Evolutionary conservation across 176 grass and related monocot species (phyloP), one percentile per base, ranked within the genome.

Genomic region (Carex cristatella): DNA sequence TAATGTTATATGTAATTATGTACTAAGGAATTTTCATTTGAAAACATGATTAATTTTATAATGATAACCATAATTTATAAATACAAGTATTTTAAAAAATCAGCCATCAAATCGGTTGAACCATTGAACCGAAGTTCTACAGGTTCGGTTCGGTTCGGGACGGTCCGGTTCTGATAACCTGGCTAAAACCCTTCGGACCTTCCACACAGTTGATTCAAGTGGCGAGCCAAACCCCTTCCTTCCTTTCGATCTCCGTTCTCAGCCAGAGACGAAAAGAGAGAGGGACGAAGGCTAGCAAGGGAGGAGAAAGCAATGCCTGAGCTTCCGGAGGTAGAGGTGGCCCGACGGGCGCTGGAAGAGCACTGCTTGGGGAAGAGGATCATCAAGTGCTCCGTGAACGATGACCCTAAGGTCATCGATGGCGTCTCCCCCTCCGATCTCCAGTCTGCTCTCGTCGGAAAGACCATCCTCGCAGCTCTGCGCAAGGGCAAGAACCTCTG

Each of bases 401-500:
- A 87, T 2, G 92, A 94, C 61, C 10, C 86, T 42, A 94, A 94
- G 87, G 92, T 94, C 62, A 91, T 94, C 78, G 89, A 89, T 2
- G 89, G 92, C 37, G 71, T 94, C 85, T 72, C 92, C 18, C 87
- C 85, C 7, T 46, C 56, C 40, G 40, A 76, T 32, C 58, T 94
- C 19, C 81, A 85, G 77, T 73, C 65, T 10, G 61, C 85, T 61
- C 85, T 94, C 18, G 57, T 85, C 84, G 89, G 92, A 30, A 87
- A 84, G 75, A 87, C 69, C 33, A 83, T 93, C 68, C 0, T 49
- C n/a, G 69, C 84, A 23, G 87, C 87, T 56, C 35, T 78, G 7
- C 81, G 81, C 31, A 91, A 93, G 81, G 86, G 91, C 37, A 93
- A 93, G 77, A 90, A 88, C 81, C 84, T 90, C 37, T 90, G 91